Percentiles rank a stretch among this genome's conserved stretches.
Conservation (phyloP, 2,329 filamentous ascomycete genomes). For the Cladosporium austrohemisphaericum region DNA sequence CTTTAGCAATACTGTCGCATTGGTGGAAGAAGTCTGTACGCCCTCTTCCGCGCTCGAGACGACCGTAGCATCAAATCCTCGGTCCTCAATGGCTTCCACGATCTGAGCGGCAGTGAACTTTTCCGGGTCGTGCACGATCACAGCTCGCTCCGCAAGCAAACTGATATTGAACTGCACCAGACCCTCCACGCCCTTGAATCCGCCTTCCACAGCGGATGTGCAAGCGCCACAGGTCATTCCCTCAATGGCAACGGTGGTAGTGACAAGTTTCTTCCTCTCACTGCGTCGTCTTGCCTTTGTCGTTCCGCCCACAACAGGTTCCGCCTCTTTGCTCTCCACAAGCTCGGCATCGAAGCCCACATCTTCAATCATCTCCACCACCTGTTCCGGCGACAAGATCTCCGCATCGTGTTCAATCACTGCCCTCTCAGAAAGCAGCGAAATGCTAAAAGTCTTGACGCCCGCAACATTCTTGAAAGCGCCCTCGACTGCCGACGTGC, state of each 20-base stretch:
- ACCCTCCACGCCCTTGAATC: slow-evolving; percentile 73
- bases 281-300: slow-evolving; percentile 36
- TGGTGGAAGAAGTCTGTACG: slow-evolving; percentile 50
- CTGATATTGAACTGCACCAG: slow-evolving; percentile 91
- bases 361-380: slow-evolving; percentile 85
- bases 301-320: slow-evolving; percentile 27
- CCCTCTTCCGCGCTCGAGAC: slow-evolving; percentile 66
- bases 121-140: slow-evolving; percentile 75
- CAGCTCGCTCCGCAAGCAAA: slow-evolving; percentile 83
- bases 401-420: slow-evolving; percentile 84
- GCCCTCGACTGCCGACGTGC: slow-evolving; percentile 90
- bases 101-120: slow-evolving; percentile 72
- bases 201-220: slow-evolving; percentile 83
- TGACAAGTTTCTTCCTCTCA: slow-evolving; percentile 45
- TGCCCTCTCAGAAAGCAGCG: slow-evolving; percentile 91
- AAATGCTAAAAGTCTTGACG: slow-evolving; percentile 82
- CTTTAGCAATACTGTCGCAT: slow-evolving; percentile 70
- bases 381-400: slow-evolving; percentile 67
- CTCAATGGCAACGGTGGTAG: slow-evolving; percentile 82
- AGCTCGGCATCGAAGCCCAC: slow-evolving; percentile 87
- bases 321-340: slow-evolving; percentile 62
- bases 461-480: slow-evolving; percentile 81
- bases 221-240: slow-evolving; percentile 98
- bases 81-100: slow-evolving; percentile 77
- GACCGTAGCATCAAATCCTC: slow-evolving; percentile 82